A percentile compares a stretch with the other conserved stretches of the same genome.
Evolutionary conservation across 1,284 basidiomycete species (phyloP).

Genomic region (Stereum hirsutum): DNA sequence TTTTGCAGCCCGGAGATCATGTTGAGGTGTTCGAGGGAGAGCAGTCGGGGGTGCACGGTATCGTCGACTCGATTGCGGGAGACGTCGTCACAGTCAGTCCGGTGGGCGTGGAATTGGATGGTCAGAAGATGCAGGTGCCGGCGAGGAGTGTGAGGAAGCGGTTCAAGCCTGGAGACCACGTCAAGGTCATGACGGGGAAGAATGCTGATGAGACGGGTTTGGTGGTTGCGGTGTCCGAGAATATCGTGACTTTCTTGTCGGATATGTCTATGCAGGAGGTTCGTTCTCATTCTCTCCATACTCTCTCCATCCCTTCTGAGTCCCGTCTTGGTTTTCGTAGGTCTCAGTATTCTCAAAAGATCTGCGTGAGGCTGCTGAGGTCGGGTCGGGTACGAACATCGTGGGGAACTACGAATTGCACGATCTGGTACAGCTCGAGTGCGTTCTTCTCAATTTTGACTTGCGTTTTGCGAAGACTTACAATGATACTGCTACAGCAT

Average conservation of each 20-base stretch:
- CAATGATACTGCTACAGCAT: constrained; percentile 40
- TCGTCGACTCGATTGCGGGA: constrained; percentile 82
- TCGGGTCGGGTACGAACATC: constrained; percentile 82
- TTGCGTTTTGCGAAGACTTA: constrained; percentile 8
- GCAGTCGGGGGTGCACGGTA: constrained; percentile 88
- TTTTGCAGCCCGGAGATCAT: constrained; percentile 95
- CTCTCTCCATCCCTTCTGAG: background rate
- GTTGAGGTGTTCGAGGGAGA: constrained; percentile 98
- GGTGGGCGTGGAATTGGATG: constrained; percentile 75
- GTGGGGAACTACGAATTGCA: constrained; percentile 94
- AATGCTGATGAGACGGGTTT: constrained; percentile 95
- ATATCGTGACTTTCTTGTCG: constrained; percentile 94
- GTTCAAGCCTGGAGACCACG: constrained; percentile 96
- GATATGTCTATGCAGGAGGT: constrained; percentile 94
- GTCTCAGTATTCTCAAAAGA: constrained; percentile 97
- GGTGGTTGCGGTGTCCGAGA: constrained; percentile 86
- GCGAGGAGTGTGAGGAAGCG: constrained; percentile 88
- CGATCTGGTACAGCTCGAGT: constrained; percentile 96
- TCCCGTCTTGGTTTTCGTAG: constrained; percentile 26
- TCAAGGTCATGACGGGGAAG: constrained; percentile 95
- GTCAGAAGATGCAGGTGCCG: constrained; percentile 80
- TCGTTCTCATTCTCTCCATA: constrained; percentile 1
- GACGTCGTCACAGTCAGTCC: constrained; percentile 85
- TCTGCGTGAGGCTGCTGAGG: constrained; percentile 93
- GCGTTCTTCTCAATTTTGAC: constrained; percentile 22